Percentiles rank a stretch among this genome's conserved stretches.
Evolutionary conservation across 208 protist species (phyloP).

Genomic region (Vickermania spadyakhi): DNA sequence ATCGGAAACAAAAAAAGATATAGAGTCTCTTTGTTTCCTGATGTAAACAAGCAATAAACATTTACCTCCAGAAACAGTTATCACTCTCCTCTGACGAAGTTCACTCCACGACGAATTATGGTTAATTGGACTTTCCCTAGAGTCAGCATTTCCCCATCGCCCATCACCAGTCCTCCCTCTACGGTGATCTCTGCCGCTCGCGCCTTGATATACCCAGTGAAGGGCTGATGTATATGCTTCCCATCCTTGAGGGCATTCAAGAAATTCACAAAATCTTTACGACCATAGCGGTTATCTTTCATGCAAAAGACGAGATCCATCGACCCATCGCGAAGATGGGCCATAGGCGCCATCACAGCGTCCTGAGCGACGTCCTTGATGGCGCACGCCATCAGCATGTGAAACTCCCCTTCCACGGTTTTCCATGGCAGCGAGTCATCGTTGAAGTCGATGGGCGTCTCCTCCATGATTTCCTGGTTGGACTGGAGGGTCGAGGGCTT

Average conservation of each 20-base stretch:
- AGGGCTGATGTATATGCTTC: conserved; percentile 48
- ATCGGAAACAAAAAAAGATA: too few relatives aligned
- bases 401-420: conserved; percentile 60
- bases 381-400: conserved; percentile 56
- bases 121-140: conserved; percentile 52
- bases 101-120: conserved; percentile 30
- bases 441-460: conserved; percentile 53
- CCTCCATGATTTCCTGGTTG: conserved; percentile 28
- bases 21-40: too few relatives aligned
- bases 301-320: conserved; percentile 66
- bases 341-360: conserved; percentile 62
- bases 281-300: conserved; percentile 21
- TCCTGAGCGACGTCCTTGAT: conserved; percentile 61
- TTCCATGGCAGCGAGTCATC: conserved; percentile 51
- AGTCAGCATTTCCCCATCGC: conserved; percentile 80
- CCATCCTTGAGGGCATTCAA: conserved; percentile 50
- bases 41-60: too few relatives aligned
- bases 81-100: conserved; percentile 48
- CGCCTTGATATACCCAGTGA: conserved; percentile 75
- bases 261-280: conserved; percentile 62
- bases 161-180: conserved; percentile 60
- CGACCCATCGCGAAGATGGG: conserved; percentile 65
- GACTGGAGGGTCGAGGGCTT: not conserved
- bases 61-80: too few relatives aligned
- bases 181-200: conserved; percentile 68